Base-by-base conservation (phyloP, 2,329 filamentous ascomycete species). In the Aurifilum marmelostoma region DNA sequence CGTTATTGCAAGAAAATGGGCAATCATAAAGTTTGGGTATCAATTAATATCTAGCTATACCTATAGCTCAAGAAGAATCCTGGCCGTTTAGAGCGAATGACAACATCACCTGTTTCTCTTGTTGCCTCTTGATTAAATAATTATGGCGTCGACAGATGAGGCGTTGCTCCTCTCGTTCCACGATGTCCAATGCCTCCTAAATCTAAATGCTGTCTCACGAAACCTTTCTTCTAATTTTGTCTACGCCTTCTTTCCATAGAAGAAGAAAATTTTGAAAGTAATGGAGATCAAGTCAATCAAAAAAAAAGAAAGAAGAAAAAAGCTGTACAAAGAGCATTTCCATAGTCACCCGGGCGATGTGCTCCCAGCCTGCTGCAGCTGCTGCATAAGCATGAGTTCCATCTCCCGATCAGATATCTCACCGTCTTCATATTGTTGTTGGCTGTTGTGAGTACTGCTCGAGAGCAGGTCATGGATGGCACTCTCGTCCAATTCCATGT, bases 391-490 rank as follows among this genome's bases (percentile, higher is more conserved):
- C 83, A 71, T 67, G 56, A 86, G 85, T 59, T 85, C 84, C 71
- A 86, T 72, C 67, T 87, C 84, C 21, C 80, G 78, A 52, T 86
- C 83, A 39, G 58, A 61, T 52, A 85, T 81, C 0, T 81, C 76
- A 1, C 65, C 60, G 14, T 60, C 63, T 8, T 62, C 66, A 27
- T 74, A 74, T n/a, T 69, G 59, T 5, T 75, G 72, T 12, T 68
- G 72, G 37, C 71, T 72, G 16, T 66, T 71, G 29, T 72, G 65
- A 14, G 47, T 70, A n/a, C 58, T 81, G 1, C 82, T 84, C 73
- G 84, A 82, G 2, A 88, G 81, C 1, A 88, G 76, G 0, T 84
- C 84, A 67, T 87, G 85, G 73, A 88, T 87, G 59, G 79, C 78
- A 59, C 87, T 82, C 0, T 83, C 78, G 34, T 85, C 82, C 3